These are phyloP conservation scores for Chytriomyces sp. DNA, from an alignment of 192 early-diverging fungal genomes.

Conservation along the genomic window DNA sequence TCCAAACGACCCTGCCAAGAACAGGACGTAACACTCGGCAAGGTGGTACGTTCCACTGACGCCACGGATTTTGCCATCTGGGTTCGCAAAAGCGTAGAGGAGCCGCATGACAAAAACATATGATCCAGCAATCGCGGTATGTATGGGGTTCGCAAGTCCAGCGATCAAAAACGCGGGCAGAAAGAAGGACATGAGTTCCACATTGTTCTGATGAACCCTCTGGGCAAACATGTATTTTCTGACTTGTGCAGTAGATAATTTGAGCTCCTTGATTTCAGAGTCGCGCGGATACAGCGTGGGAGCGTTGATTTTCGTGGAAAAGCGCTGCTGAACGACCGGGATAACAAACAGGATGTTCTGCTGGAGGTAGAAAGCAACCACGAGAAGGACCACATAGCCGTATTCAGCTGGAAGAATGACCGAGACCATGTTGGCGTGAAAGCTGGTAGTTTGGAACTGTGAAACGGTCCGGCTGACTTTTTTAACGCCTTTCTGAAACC, in stretches of 20 bases:
- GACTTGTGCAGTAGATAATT: conserved; percentile 7
- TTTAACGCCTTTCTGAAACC: no score
- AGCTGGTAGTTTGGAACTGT: background rate
- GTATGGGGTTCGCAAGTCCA: conserved; percentile 1
- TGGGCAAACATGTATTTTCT: conserved; percentile 22
- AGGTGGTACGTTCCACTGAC: conserved; percentile 7
- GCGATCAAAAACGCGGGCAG: conserved; percentile 21
- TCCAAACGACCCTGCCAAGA: conserved; percentile 9
- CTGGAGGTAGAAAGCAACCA: conserved; percentile 22
- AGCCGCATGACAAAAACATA: conserved; percentile 1
- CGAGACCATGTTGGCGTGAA: background rate
- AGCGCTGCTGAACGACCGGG: background rate
- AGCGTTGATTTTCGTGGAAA: conserved; percentile 18
- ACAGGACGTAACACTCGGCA: conserved; percentile 18
- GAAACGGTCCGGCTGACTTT: no score
- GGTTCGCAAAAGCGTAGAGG: conserved; percentile 3
- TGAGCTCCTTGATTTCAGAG: conserved; percentile 25
- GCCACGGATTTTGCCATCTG: background rate
- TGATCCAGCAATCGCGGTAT: conserved; percentile 10
- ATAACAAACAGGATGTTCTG: conserved; percentile 26
- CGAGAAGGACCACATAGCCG: conserved; percentile 5
- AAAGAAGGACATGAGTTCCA: conserved; percentile 28
- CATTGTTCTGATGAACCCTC: conserved; percentile 27
- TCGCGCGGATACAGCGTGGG: conserved; percentile 24
- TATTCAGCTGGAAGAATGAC: conserved; percentile 8